Evolutionary conservation across 305 asterid species (phyloP), one percentile per base, ranked within the genome.

Genomic region (Fraxinus platypoda): DNA sequence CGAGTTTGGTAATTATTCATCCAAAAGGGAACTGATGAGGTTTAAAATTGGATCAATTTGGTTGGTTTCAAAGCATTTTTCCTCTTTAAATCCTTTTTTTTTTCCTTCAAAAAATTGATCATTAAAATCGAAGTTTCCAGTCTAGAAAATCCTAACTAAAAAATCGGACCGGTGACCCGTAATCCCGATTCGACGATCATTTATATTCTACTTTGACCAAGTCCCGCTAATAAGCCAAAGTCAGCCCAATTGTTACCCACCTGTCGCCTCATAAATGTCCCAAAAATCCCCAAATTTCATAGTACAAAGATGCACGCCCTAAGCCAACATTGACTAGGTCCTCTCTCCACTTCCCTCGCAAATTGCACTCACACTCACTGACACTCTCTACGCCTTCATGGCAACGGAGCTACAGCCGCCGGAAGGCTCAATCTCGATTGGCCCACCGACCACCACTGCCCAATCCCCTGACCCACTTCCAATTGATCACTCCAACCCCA

Each of bases 351-450:
- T 75, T 75, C 84, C 88, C 84, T 77, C 88, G 54, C 91, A 33
- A 38, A 79, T 77, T 33, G 46, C 46, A 33, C 46, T 17, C 25
- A 7, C 75, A 3, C 25, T 30, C 83, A 33, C 87, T 35, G 28
- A 76, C 86, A 78, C 57, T 52, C 82, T 30, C 37, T 17, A 8
- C 81, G 68, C 54, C 70, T 68, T 41, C 90, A 94, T 94, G 98
- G 98, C 87, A 84, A 49, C 93, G 73, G 94, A 90, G 83, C 92
- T 84, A 12, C 91, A 76, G 84, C 93, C 90, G 81, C 88, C 93
- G 82, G 98, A 93, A 64, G 70, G 57, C 88, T 84, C 87, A 74
- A 82, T 86, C 87, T 82, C 90, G 37, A 57, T 89, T 78, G 86
- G 71, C 79, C 83, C 91, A 57, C 89, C 82, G 26, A 83, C 88